Conservation (phyloP, 2,329 filamentous ascomycete genomes). For the Mariannaea sp. region DNA sequence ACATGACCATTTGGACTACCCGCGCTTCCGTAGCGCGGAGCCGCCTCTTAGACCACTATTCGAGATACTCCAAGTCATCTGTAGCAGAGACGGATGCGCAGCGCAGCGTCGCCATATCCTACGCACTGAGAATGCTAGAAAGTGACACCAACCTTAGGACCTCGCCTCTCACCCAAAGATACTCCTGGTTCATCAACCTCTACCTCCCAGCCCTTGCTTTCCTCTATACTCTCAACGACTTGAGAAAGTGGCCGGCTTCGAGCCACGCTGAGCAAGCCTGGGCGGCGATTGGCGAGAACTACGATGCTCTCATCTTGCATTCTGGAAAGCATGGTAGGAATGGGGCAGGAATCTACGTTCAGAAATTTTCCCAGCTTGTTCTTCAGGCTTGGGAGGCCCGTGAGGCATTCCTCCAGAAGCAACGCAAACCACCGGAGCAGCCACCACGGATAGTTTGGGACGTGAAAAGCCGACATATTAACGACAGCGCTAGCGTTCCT, state of each 20-base stretch:
- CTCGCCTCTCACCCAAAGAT: slow-evolving; percentile 41
- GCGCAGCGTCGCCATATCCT: slow-evolving; percentile 37
- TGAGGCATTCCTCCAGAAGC: not conserved
- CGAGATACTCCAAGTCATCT: slow-evolving; percentile 30
- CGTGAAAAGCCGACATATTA: too few species aligned
- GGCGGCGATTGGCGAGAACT: slow-evolving; percentile 41
- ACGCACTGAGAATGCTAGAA: slow-evolving; percentile 44
- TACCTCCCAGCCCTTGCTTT: slow-evolving; percentile 50
- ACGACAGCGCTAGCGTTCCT: too few species aligned
- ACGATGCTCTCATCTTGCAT: slow-evolving; percentile 23
- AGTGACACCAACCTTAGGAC: slow-evolving; percentile 43
- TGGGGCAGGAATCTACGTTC: not conserved
- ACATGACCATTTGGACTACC: slow-evolving; percentile 45
- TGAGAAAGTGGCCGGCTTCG: slow-evolving; percentile 35
- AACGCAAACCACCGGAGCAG: not conserved
- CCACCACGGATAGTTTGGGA: not conserved
- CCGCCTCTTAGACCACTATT: slow-evolving; percentile 55
- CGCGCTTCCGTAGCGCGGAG: slow-evolving; percentile 52
- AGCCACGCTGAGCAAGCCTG: slow-evolving; percentile 38
- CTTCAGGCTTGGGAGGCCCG: not conserved
- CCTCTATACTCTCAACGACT: slow-evolving; percentile 44
- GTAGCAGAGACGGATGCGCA: slow-evolving; percentile 35
- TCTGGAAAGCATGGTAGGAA: too few species aligned
- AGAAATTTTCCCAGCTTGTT: not conserved
- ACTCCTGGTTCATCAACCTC: slow-evolving; percentile 44